Evolutionary conservation across 2,329 filamentous ascomycete genomes (phyloP), one percentile per base, ranked within the genome.

Genomic region (Xylariales sp.): DNA sequence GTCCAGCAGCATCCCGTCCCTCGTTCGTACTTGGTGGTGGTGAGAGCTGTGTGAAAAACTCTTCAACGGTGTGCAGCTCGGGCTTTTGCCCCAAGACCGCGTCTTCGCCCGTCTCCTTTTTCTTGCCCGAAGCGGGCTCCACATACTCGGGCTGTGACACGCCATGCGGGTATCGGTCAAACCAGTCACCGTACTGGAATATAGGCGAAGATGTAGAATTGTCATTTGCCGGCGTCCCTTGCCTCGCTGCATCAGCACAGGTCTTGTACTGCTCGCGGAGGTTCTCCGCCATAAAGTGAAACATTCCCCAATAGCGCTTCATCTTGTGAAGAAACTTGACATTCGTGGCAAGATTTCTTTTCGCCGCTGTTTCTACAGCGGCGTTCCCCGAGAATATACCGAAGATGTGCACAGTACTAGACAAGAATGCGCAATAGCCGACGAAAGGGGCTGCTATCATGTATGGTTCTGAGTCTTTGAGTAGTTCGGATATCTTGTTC

Each of bases 271-370:
- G 89, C 62, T 95, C 92, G 67, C 96, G 94, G 43, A 97, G 86
- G 75, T 95, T 96, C 77, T 98, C 94, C 0, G 93, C 91, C 87
- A 98, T 94, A 82, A 94, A 97, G 78, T 97, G 93, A 77, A 98
- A 97, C 91, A 97, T 97, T 68, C 95, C 96, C 96, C 96, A 99
- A 75, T 96, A 94, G 68, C 93, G 93, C 83, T 97, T 97, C 93
- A 98, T 97, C 80, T 93, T 96, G 62, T 91, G 91, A 52, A 99
- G 82, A 75, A 96, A 98, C 75, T 91, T 93, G 74, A 98, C 91
- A 72, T 97, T 98, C 71, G 90, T 92, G 0, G 92, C 90, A 16
- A 97, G 83, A 75, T 97, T 94, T 71, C 90, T 89, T 81, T 97
- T 97, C 8, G 93, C 93, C 8, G 88, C 87, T 12, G 87, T 86